Conservation (phyloP, 495 filamentous ascomycete genomes). For the Aspergillus biplanus region DNA sequence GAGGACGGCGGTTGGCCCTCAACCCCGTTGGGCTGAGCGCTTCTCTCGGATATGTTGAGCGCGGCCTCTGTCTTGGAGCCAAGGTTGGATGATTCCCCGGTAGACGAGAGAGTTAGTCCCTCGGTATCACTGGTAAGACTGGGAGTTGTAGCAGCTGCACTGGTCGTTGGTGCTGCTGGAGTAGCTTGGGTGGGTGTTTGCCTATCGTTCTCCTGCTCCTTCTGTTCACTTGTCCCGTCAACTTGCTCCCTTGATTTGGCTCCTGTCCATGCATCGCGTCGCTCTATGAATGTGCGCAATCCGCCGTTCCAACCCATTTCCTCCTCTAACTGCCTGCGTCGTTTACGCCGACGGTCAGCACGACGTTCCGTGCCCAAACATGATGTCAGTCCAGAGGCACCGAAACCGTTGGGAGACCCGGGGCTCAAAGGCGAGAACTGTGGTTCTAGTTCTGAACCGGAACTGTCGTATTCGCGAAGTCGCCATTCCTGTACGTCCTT, state of each 20-base stretch:
- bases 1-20: background rate
- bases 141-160: background rate
- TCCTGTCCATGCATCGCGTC: constrained; percentile 87
- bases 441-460: constrained; percentile 47
- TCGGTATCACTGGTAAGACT: background rate
- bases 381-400: constrained; percentile 11
- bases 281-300: constrained; percentile 69
- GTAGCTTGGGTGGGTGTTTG: background rate
- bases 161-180: constrained; percentile 4
- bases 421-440: constrained; percentile 33
- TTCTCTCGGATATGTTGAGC: constrained; percentile 31
- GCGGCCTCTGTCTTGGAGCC: constrained; percentile 34
- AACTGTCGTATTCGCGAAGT: constrained; percentile 46
- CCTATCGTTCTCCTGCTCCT: background rate
- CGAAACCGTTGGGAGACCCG: constrained; percentile 10
- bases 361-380: constrained; percentile 2
- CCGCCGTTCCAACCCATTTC: constrained; percentile 87
- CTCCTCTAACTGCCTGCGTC: constrained; percentile 63
- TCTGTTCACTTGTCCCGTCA: constrained; percentile 9
- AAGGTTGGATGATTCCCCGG: constrained; percentile 29
- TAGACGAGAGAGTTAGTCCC: background rate
- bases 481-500: constrained; percentile 46
- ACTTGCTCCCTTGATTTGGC: constrained; percentile 53
- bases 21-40: constrained; percentile 13
- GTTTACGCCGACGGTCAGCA: constrained; percentile 57